phyloP scores from a whole-genome alignment of 1,284 basidiomycete species.

The Phlebopus sp. region DNA sequence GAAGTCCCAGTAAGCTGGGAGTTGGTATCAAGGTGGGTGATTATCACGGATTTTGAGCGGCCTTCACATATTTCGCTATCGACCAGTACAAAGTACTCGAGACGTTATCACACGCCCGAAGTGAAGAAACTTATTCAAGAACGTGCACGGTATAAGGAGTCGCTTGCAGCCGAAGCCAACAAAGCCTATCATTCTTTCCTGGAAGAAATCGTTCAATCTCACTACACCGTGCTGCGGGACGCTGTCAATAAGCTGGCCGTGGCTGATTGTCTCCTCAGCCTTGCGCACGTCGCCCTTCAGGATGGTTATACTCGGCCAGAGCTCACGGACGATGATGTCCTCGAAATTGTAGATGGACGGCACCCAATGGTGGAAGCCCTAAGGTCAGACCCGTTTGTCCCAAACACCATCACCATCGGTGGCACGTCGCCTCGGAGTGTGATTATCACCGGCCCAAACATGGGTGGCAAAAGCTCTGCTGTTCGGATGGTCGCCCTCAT shows the following conservation, averaged over 20 bases:
- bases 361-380: constrained; percentile 84
- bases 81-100: constrained; percentile 68
- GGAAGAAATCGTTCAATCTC: constrained; percentile 58
- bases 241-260: constrained; percentile 77
- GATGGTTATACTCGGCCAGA: constrained; percentile 72
- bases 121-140: constrained; percentile 68
- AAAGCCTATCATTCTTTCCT: constrained; percentile 72
- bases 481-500: constrained; percentile 77
- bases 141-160: constrained; percentile 77
- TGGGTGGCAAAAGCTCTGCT: constrained; percentile 79
- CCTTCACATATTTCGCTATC: constrained; percentile 29
- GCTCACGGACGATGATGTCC: constrained; percentile 54
- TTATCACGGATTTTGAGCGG: background rate
- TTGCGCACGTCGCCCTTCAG: constrained; percentile 68
- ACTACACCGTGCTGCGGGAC: constrained; percentile 70
- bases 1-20: constrained; percentile 81
- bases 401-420: constrained; percentile 65
- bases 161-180: constrained; percentile 64
- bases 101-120: constrained; percentile 82
- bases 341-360: constrained; percentile 71
- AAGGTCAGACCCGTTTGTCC: constrained; percentile 76
- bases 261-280: constrained; percentile 76
- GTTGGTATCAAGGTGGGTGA: constrained; percentile 64
- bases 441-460: constrained; percentile 82
- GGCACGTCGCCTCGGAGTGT: constrained; percentile 54